Percentiles rank a stretch among this genome's conserved stretches.
phyloP scores from a whole-genome alignment of 2,329 filamentous ascomycete species.

The Colletotrichum caudatum region DNA sequence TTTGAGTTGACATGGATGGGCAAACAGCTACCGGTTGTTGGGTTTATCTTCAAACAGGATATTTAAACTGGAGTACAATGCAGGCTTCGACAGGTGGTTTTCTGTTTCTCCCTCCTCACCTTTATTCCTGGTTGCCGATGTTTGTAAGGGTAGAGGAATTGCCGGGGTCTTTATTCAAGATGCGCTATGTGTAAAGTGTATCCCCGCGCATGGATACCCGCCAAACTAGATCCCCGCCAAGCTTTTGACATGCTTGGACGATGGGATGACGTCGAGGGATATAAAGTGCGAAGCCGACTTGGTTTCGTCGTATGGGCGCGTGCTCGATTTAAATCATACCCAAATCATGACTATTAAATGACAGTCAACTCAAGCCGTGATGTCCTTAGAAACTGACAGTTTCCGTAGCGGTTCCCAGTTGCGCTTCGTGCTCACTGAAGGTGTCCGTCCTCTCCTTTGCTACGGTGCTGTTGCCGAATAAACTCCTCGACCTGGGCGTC shows the following conservation, averaged over 20 bases:
- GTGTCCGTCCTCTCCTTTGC: slow-evolving; percentile 52
- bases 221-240: slow-evolving; percentile 6
- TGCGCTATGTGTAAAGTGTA: background rate
- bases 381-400: background rate
- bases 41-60: slow-evolving; percentile 18
- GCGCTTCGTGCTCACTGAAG: slow-evolving; percentile 39
- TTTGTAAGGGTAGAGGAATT: background rate
- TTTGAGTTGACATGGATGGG: slow-evolving; percentile 28
- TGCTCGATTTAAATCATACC: background rate
- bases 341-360: background rate
- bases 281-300: slow-evolving; percentile 1
- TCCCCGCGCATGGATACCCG: background rate
- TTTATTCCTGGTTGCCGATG: background rate
- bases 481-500: slow-evolving; percentile 66
- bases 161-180: slow-evolving; percentile 6
- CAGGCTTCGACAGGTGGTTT: slow-evolving; percentile 1
- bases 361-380: background rate
- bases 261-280: slow-evolving; percentile 24
- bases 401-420: background rate
- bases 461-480: slow-evolving; percentile 64
- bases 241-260: slow-evolving; percentile 11
- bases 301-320: slow-evolving; percentile 11
- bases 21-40: slow-evolving; percentile 18
- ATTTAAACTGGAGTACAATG: slow-evolving; percentile 32
- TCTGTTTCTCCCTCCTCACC: background rate